phyloP scores from a whole-genome alignment of 805 yeast genomes.

The Myxozyma nipponensis region DNA sequence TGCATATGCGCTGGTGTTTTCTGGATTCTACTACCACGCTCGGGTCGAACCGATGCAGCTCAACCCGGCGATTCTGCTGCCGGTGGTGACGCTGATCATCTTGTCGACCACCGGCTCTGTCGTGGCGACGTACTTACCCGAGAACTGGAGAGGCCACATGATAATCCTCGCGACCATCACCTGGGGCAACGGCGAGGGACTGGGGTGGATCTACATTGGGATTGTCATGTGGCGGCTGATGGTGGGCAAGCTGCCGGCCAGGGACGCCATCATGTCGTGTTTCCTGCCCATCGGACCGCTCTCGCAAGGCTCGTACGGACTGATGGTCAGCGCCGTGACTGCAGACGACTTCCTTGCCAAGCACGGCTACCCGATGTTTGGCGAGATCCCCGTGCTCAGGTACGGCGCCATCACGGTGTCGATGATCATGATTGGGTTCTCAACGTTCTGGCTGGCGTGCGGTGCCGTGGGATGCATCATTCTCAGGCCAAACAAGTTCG shows the following conservation, averaged over 20 bases:
- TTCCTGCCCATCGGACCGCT: conserved; percentile 79
- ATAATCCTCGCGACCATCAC: conserved; percentile 53
- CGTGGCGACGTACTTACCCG: conserved; percentile 46
- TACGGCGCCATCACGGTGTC: conserved; percentile 43
- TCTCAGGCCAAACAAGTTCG: conserved; percentile 42
- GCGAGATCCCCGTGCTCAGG: conserved; percentile 30
- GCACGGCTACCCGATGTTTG: neutral
- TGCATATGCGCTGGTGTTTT: conserved; percentile 58
- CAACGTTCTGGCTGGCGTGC: conserved; percentile 53
- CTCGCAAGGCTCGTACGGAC: conserved; percentile 79
- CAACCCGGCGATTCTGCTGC: conserved; percentile 60
- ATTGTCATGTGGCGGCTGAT: conserved; percentile 59
- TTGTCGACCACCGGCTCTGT: conserved; percentile 66
- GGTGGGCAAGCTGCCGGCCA: conserved; percentile 52
- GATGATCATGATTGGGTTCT: conserved; percentile 50
- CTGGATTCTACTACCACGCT: conserved; percentile 44
- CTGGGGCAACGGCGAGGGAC: conserved; percentile 64
- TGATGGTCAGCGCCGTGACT: conserved; percentile 53
- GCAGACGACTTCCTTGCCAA: conserved; percentile 27
- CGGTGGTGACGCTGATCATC: conserved; percentile 78
- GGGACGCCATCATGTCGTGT: conserved; percentile 46
- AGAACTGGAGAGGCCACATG: conserved; percentile 49
- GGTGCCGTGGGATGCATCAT: conserved; percentile 40
- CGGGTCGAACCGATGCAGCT: conserved; percentile 42
- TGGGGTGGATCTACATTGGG: conserved; percentile 54